Evolutionary conservation across 805 yeast genomes (phyloP).

Genomic region (Lachancea quebecensis): DNA sequence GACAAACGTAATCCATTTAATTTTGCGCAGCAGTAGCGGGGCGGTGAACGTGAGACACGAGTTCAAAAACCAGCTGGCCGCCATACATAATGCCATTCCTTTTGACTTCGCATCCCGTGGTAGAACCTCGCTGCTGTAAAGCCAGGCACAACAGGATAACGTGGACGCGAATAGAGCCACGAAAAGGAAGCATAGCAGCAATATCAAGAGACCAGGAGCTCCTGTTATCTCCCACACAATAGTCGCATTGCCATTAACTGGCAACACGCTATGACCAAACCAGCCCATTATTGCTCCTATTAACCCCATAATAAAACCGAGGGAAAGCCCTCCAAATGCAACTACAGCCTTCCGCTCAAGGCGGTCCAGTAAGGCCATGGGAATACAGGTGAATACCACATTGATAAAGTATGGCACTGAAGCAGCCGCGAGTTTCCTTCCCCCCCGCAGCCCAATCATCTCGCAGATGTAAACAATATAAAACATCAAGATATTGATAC

Average conservation of each 20-base stretch:
- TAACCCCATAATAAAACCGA: conserved; percentile 32
- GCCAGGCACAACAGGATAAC: conserved; percentile 41
- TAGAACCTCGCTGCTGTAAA: conserved; percentile 45
- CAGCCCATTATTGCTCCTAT: conserved; percentile 34
- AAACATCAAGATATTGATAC: conserved; percentile 39
- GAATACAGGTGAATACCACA: conserved; percentile 38
- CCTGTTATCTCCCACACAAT: conserved; percentile 33
- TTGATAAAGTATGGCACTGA: conserved; percentile 37
- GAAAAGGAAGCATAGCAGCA: conserved; percentile 40
- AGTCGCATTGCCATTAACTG: conserved; percentile 30
- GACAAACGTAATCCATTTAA: conserved; percentile 38
- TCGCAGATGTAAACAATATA: conserved; percentile 42
- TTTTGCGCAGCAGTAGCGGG: conserved; percentile 33
- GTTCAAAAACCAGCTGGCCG: conserved; percentile 39
- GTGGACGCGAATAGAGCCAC: conserved; percentile 43
- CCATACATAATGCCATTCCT: conserved; percentile 41
- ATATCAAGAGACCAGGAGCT: conserved; percentile 36
- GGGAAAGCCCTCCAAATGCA: conserved; percentile 36
- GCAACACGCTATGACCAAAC: conserved; percentile 30
- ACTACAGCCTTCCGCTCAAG: conserved; percentile 43
- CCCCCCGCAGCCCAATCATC: conserved; percentile 38
- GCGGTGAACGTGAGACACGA: conserved; percentile 34
- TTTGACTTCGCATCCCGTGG: conserved; percentile 40
- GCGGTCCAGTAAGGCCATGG: conserved; percentile 38
- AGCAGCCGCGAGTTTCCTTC: conserved; percentile 30